Evolutionary conservation across 1,284 basidiomycete species (phyloP).

Genomic region (Sporisorium scitamineum): DNA sequence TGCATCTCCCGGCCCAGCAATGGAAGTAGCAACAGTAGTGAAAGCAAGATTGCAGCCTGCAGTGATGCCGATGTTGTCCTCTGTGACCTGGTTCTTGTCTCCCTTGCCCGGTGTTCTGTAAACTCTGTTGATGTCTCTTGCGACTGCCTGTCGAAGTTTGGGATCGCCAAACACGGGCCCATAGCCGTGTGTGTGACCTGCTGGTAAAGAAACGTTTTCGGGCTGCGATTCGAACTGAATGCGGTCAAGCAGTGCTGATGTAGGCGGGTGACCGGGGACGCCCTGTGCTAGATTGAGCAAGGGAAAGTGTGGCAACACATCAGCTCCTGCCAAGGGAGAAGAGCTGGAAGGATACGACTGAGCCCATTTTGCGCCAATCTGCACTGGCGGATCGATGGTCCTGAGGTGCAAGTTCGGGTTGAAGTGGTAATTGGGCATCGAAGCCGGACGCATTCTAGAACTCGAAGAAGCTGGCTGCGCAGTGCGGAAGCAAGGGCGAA

Average conservation of each 20-base stretch:
- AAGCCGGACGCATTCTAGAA: constrained; percentile 17
- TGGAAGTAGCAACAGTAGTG: constrained; percentile 75
- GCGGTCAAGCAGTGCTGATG: constrained; percentile 32
- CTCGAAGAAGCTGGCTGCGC: not conserved
- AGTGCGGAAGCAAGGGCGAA: not conserved
- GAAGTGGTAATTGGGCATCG: constrained; percentile 37
- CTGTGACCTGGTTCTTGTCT: constrained; percentile 68
- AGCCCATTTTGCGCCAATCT: constrained; percentile 51
- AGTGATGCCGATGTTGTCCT: constrained; percentile 71
- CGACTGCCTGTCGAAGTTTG: constrained; percentile 75
- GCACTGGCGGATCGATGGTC: constrained; percentile 49
- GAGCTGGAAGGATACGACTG: constrained; percentile 32
- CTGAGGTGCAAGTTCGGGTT: constrained; percentile 35
- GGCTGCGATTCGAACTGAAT: constrained; percentile 35
- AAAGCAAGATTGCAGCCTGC: constrained; percentile 81
- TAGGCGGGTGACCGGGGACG: constrained; percentile 56
- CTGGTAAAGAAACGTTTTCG: constrained; percentile 25
- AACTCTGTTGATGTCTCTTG: constrained; percentile 76
- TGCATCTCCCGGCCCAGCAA: constrained; percentile 80
- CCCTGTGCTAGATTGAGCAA: constrained; percentile 63
- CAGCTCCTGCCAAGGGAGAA: constrained; percentile 28
- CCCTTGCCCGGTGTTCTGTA: constrained; percentile 73
- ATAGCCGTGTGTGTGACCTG: constrained; percentile 73
- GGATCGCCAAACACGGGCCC: constrained; percentile 78
- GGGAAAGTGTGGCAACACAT: constrained; percentile 27